These are phyloP conservation scores for Starmerella bacillaris DNA, from an alignment of 805 yeast genomes.

Conservation along the genomic window DNA sequence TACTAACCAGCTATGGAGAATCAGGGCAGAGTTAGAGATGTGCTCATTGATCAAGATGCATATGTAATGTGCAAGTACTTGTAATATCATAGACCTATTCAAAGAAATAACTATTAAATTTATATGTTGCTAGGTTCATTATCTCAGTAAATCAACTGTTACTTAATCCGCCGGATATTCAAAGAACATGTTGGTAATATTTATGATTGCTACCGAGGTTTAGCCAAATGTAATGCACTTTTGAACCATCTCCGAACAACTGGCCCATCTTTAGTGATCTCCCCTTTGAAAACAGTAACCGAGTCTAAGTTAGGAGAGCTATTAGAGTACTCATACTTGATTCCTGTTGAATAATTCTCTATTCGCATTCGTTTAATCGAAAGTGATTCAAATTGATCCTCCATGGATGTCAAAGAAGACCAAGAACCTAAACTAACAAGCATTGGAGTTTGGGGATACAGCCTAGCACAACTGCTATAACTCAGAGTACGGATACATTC, in stretches of 20 bases:
- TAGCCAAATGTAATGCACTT: constrained; percentile 20
- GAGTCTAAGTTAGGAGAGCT: constrained; percentile 26
- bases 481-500: constrained; percentile 42
- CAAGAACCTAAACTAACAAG: constrained; percentile 43
- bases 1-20: too few relatives aligned
- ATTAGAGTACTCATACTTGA: constrained; percentile 27
- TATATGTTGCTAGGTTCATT: too few relatives aligned
- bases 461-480: constrained; percentile 32
- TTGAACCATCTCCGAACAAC: constrained; percentile 19
- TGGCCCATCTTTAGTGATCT: constrained; percentile 33
- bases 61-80: too few relatives aligned
- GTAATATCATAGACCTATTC: too few relatives aligned
- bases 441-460: constrained; percentile 86
- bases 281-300: constrained; percentile 28
- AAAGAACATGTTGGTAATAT: too few relatives aligned
- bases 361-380: constrained; percentile 39
- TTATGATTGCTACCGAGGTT: constrained; percentile 15
- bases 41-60: too few relatives aligned
- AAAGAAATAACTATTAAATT: too few relatives aligned
- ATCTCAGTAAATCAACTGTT: too few relatives aligned
- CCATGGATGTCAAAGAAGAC: constrained; percentile 31
- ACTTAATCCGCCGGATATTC: too few relatives aligned
- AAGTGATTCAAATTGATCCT: constrained; percentile 33
- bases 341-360: constrained; percentile 37
- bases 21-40: too few relatives aligned